Evolutionary conservation across 495 filamentous ascomycete species (phyloP), one percentile per base, ranked within the genome.

Genomic region (Aspergillus haitiensis): DNA sequence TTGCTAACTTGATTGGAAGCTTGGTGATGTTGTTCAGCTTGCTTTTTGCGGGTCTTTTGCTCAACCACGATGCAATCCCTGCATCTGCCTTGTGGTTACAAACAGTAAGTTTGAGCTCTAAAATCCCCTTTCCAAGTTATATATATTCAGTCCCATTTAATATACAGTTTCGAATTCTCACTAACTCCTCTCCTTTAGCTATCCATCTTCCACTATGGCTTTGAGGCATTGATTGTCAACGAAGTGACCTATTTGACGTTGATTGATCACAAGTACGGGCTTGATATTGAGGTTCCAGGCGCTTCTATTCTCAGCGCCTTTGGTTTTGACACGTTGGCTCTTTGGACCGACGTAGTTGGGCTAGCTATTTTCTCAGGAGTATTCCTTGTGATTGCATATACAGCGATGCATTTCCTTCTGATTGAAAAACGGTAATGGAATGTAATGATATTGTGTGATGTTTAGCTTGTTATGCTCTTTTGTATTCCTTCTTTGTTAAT

Each of bases 131-230:
- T 27, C 21, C 21, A 27, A 27, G 21, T 27, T 27, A 27, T 27
- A 27, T 47, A 2, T n/a, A 33, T 16, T 48, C 8, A 32, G 40
- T 15, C 10, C 13, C 35, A 27, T 39, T 12, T 18, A 36, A 6
- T 8, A 11, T 16, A 6, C 16, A 1, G 0, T 47, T 16, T 47
- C 15, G 5, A 32, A 42, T 32, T 15, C 37, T 46, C 34, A 40
- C 70, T 74, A 60, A 75, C 56, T 0, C 12, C 5, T 37, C 12
- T 12, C 21, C 45, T 53, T 11, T 49, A 92, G 78, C 80, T 97
- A n/a, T 97, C 92, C 16, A 99, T 99, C 63, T 99, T 98, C 84
- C 94, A 99, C 71, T 99, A 96, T 69, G 94, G 87, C 3, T 98
- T 99, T 65, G 94, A 97, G 78, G 88, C 90, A 3, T 82, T 99